Evolutionary conservation across 2,329 filamentous ascomycete species (phyloP), one percentile per base, ranked within the genome.

Genomic region (Emergomyces africanus): DNA sequence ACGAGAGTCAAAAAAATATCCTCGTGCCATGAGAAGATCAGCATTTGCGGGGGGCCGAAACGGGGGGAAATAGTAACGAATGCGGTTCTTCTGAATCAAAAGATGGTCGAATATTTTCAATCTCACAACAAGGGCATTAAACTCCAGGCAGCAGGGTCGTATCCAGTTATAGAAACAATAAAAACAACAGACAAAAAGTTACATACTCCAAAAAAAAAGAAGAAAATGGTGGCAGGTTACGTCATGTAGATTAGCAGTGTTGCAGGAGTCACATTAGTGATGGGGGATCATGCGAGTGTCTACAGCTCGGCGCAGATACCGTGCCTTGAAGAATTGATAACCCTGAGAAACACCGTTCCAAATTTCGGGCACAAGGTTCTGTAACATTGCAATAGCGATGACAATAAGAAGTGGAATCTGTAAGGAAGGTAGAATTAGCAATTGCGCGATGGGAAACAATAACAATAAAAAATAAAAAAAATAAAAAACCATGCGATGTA

Each of bases 391-490:
- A 42, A 71, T 71, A 39, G 78, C 67, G 58, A 78, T 72, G 51
- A 78, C 65, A 61, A 77, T 66, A 54, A 79, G 68, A 61, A 79
- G 69, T 60, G 77, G 77, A 66, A 79, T 78, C 77, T 75, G 59
- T 66, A 59, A 50, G 58, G 48, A 50, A 28, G n/a, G 12, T 30
- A 60, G 70, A 61, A 71, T 67, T 61, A 64, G 59, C 35, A 41
- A 42, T 20, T 49, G 33, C 6, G 20, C 10, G 25, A 28, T 41
- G 5, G 42, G 1, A 20, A 44, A 44, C n/a, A n/a, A n/a, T n/a
- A n/a, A n/a, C n/a, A n/a, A n/a, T n/a, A n/a, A n/a, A n/a, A n/a
- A n/a, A n/a, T n/a, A n/a, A n/a, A n/a, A n/a, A n/a, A n/a, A n/a
- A n/a, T n/a, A n/a, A 44, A 23, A 3, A 23, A 15, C 1, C 23